Base-by-base conservation (phyloP, 2,329 filamentous ascomycete genomes). In the Calonectria pteridis region DNA sequence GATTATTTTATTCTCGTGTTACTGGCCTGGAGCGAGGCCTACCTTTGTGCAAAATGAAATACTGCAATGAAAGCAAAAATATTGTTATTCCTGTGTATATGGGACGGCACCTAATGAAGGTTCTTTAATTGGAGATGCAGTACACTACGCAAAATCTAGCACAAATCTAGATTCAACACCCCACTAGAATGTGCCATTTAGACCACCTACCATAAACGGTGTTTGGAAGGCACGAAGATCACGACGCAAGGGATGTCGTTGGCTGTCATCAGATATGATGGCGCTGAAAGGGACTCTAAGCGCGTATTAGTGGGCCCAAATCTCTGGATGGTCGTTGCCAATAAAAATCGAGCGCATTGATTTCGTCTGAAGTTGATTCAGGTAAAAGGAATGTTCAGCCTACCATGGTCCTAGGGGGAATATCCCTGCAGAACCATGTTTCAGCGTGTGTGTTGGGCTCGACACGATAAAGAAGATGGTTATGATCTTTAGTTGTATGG, bases 301-400 rank as follows among this genome's bases (percentile, higher is more conserved):
- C 29, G 43, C 67, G 49, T 50, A 31, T 29, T 23, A 26, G 69
- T 71, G 63, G 62, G 26, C 6, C 62, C 7, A 18, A 20, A 26
- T 26, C 50, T 16, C 46, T 18, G 20, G 26, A 67, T 16, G 35
- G 35, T 14, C 14, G 37, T 11, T 33, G 23, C 55, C 55, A 62
- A 53, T 68, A 35, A 75, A 65, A 46, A 18, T 66, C 49, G 58
- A 23, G 62, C 55, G 49, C 40, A 51, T 1, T 18, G 28, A 53
- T 46, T 23, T 43, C 33, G 55, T 62, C n/a, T 46, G 37, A 67
- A 26, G 49, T n/a, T 71, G 75, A 74, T 71, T 73, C 70, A 72
- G 49, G 67, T 69, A 69, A 28, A 29, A 69, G 51, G 50, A 63
- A 59, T 40, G 31, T 16, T 59, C 40, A 53, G 50, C 23, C 31